Percentiles rank a stretch among this genome's conserved stretches.
Evolutionary conservation across 805 yeast species (phyloP).

Genomic region (Sugiyamaella boreocaroliniensis): DNA sequence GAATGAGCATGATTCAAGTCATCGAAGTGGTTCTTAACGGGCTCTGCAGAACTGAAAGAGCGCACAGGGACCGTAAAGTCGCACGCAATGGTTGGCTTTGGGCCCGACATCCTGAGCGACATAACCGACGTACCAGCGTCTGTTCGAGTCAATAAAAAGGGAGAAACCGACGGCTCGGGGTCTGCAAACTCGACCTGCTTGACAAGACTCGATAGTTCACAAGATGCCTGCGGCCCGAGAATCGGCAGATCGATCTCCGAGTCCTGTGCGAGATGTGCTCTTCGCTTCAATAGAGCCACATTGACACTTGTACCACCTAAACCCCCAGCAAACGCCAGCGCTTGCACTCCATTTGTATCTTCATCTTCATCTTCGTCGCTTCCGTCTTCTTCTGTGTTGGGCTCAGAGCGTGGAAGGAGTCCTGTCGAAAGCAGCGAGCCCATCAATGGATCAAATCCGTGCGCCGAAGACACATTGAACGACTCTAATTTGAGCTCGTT

Average conservation of each 20-base stretch:
- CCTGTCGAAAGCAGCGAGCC: slow-evolving; percentile 10
- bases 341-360: neutral
- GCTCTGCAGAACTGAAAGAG: neutral
- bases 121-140: slow-evolving; percentile 7
- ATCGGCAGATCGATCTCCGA: slow-evolving; percentile 4
- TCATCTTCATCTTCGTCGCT: neutral
- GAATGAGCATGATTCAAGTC: slow-evolving; percentile 29
- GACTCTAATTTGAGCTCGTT: slow-evolving; percentile 8
- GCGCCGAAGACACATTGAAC: slow-evolving; percentile 2
- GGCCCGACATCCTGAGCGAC: neutral
- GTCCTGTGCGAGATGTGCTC: neutral
- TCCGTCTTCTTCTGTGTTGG: neutral
- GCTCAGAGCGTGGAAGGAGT: neutral
- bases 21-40: slow-evolving; percentile 1
- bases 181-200: slow-evolving; percentile 16
- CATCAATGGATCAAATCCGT: slow-evolving; percentile 13
- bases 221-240: neutral
- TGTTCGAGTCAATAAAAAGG: slow-evolving; percentile 16
- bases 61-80: neutral
- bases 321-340: slow-evolving; percentile 5
- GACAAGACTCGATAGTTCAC: slow-evolving; percentile 11
- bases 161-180: slow-evolving; percentile 10
- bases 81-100: neutral
- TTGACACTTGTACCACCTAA: slow-evolving; percentile 2
- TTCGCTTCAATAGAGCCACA: neutral